Percentiles rank a stretch among this genome's conserved stretches.
phyloP scores from a whole-genome alignment of 331 rosid species.

The Acacia concinna region DNA sequence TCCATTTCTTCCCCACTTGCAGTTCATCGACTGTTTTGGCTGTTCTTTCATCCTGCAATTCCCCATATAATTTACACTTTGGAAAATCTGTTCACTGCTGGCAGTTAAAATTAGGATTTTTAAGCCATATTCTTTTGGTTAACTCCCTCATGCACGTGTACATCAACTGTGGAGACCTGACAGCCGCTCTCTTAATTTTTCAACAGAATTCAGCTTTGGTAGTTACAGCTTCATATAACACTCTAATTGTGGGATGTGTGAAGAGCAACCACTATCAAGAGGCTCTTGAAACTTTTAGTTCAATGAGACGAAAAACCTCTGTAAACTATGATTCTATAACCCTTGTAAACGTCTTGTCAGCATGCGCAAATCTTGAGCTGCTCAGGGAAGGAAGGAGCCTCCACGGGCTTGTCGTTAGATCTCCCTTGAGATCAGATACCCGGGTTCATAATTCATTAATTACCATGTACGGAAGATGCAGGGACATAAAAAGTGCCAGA shows the following conservation, averaged over 20 bases:
- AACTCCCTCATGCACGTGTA: slow-evolving; percentile 56
- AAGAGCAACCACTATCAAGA: slow-evolving; percentile 35
- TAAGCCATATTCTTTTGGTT: slow-evolving; percentile 39
- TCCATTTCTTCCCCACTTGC: slow-evolving; percentile 25
- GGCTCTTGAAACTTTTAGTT: slow-evolving; percentile 43
- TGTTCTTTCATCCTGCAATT: slow-evolving; percentile 50
- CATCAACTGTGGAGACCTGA: slow-evolving; percentile 47
- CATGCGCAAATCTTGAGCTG: slow-evolving; percentile 53
- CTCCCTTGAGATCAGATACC: slow-evolving; percentile 42
- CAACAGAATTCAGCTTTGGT: slow-evolving; percentile 37
- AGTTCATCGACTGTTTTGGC: slow-evolving; percentile 45
- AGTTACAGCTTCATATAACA: slow-evolving; percentile 54
- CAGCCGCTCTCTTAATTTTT: slow-evolving; percentile 46
- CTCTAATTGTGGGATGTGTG: slow-evolving; percentile 50
- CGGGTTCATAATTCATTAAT: slow-evolving; percentile 55
- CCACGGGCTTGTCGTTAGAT: slow-evolving; percentile 47
- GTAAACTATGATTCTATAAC: slow-evolving; percentile 52
- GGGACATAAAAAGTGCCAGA: slow-evolving; percentile 49
- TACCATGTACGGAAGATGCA: slow-evolving; percentile 61
- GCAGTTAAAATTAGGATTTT: slow-evolving; percentile 55
- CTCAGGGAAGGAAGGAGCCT: slow-evolving; percentile 43
- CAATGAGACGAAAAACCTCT: slow-evolving; percentile 40
- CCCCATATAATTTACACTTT: slow-evolving; percentile 34
- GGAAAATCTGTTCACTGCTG: slow-evolving; percentile 62
- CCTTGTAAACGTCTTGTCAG: slow-evolving; percentile 46